Conservation (phyloP, 192 early-diverging fungal genomes). For the Coemansia sp. region DNA sequence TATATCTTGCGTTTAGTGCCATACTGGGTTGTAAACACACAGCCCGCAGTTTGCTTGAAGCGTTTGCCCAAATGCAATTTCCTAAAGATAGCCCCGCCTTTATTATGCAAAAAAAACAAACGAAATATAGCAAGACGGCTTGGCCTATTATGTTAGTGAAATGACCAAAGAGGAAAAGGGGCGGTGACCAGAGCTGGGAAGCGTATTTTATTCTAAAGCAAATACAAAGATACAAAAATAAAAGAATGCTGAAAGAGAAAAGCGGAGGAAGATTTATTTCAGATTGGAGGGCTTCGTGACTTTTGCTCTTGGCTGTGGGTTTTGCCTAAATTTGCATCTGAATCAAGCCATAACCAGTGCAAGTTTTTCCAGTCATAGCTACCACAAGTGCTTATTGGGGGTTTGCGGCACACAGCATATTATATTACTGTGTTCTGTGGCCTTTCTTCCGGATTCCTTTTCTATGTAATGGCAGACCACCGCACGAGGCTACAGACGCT, state of each 20-base stretch:
- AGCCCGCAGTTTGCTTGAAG: too few species aligned
- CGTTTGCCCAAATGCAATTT: neutral
- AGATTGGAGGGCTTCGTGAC: too few species aligned
- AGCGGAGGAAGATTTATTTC: neutral
- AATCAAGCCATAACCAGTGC: too few species aligned
- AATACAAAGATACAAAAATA: neutral
- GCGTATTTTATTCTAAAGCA: neutral
- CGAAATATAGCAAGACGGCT: neutral
- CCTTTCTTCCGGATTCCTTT: neutral
- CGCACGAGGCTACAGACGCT: constrained; percentile 23
- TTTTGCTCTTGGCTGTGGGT: too few species aligned
- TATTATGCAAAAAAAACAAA: neutral
- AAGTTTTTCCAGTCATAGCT: too few species aligned
- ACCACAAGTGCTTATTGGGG: neutral
- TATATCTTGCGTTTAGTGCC: neutral
- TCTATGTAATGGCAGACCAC: constrained; percentile 1
- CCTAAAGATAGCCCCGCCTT: neutral
- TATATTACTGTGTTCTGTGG: neutral
- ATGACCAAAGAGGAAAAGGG: neutral
- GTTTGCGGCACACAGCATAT: too few species aligned
- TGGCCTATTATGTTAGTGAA: neutral
- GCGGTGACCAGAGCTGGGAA: neutral
- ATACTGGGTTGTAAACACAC: neutral
- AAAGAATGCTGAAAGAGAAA: neutral
- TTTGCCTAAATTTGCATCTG: too few species aligned